Evolutionary conservation across 352 stramenopile species (phyloP), one percentile per base, ranked within the genome.

Genomic region (Pythium myriotylum): DNA sequence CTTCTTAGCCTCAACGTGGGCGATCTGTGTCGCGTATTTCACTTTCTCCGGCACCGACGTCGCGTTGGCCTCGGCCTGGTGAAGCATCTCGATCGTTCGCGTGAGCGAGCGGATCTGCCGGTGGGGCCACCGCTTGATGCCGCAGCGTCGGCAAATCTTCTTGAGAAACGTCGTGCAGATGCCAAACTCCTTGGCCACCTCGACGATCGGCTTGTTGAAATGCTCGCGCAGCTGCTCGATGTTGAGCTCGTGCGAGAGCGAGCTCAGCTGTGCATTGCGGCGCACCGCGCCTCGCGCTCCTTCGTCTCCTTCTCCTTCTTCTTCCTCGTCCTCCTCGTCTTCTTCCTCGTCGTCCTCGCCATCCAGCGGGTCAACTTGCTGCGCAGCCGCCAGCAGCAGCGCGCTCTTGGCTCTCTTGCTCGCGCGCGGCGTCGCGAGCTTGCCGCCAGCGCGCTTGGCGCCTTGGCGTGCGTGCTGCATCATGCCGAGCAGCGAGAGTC

Each of bases 111-210:
- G 76, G 49, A 89, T 86, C 54, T 90, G 80, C 22, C 80, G 76
- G 50, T 90, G 80, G 26, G 80, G 80, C 77, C 80, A 88, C 17
- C 80, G 71, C 57, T 85, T 85, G 59, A 90, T 85, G 39, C 77
- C 80, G 54, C 65, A 79, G 8, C 77, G 76, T 0, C 81, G 79
- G 42, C 81, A 91, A 26, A 88, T 88, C 51, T 88, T 88, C 70
- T 91, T 91, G 23, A 91, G 64, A 37, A 89, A 88, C 4, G 82
- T 89, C n/a, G 73, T 89, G 66, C 80, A 89, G 39, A 89, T 87
- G 42, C 82, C 76, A 52, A 91, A 84, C 42, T 88, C 74, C 19
- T 70, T 68, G n/a, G 80, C 80, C 13, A 89, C 83, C 16, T 90
- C 72, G 13, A 85, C 73, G 32, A 92, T 89, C 13, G 79, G 79